These are phyloP conservation scores for Nasturtium officinale DNA, from an alignment of 345 rosid species.

Conservation along the genomic window DNA sequence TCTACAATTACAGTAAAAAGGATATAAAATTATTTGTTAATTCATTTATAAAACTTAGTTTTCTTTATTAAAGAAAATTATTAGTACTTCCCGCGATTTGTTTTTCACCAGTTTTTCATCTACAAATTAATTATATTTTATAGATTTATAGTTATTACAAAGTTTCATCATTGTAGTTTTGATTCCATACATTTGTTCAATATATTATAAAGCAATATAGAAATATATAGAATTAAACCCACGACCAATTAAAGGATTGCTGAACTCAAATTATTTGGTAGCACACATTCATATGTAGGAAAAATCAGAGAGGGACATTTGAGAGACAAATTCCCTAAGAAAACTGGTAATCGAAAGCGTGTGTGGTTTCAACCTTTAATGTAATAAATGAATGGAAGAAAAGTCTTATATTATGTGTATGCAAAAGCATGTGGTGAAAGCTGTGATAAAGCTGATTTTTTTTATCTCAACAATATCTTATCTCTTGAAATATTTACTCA, in stretches of 20 bases:
- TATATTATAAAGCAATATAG: not conserved
- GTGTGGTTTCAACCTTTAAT: constrained; percentile 28
- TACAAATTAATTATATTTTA: not conserved
- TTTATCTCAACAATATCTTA: constrained; percentile 13
- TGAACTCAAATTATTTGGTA: not conserved
- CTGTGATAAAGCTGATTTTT: not conserved
- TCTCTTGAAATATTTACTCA: constrained; percentile 30
- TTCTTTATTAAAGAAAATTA: too few species aligned
- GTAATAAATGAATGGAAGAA: constrained; percentile 28
- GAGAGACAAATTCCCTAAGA: constrained; percentile 26
- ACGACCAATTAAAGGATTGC: not conserved
- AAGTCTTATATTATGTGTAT: constrained; percentile 9
- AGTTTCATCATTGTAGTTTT: not conserved
- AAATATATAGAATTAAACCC: not conserved
- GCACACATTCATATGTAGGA: constrained; percentile 20
- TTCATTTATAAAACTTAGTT: not conserved
- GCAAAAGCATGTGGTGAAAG: constrained; percentile 24
- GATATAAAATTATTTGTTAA: not conserved
- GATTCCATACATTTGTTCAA: not conserved
- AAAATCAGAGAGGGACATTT: constrained; percentile 19
- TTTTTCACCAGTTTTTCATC: not conserved
- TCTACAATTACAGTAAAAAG: not conserved
- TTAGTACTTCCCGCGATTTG: not conserved
- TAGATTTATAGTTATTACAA: not conserved
- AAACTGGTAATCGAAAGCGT: constrained; percentile 15